Evolutionary conservation across 768 basidiomycete species (phyloP).

Genomic region (Tephrocybe sp.): DNA sequence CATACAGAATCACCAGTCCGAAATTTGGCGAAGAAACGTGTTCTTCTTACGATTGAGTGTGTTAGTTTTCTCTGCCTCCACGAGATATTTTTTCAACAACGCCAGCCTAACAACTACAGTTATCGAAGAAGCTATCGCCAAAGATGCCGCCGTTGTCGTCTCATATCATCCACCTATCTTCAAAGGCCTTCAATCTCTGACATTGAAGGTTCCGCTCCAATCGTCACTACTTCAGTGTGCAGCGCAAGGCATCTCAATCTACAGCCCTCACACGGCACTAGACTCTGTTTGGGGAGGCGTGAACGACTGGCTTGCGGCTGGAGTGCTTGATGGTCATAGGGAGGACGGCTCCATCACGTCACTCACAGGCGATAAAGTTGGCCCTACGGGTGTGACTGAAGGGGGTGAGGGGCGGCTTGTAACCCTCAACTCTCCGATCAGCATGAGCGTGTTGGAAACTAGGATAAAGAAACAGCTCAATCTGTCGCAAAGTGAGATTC

Average conservation of each 20-base stretch:
- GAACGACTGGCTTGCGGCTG: slow-evolving; percentile 84
- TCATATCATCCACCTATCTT: slow-evolving; percentile 89
- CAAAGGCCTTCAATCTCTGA: slow-evolving; percentile 69
- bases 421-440: slow-evolving; percentile 52
- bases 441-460: slow-evolving; percentile 56
- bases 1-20: slow-evolving; percentile 52
- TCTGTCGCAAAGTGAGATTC: slow-evolving; percentile 52
- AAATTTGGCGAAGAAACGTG: slow-evolving; percentile 40
- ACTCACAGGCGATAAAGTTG: slow-evolving; percentile 39
- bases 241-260: slow-evolving; percentile 81
- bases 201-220: slow-evolving; percentile 76
- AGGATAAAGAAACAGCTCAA: slow-evolving; percentile 70
- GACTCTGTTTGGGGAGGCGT: slow-evolving; percentile 84
- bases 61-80: slow-evolving; percentile 12
- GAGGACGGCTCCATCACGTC: slow-evolving; percentile 32
- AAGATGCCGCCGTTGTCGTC: slow-evolving; percentile 64
- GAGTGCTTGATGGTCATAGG: slow-evolving; percentile 34
- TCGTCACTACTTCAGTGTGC: slow-evolving; percentile 75
- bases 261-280: slow-evolving; percentile 84
- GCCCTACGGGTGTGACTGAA: slow-evolving; percentile 33
- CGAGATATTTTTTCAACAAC: background rate
- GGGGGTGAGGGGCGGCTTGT: slow-evolving; percentile 73
- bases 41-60: slow-evolving; percentile 74
- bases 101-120: slow-evolving; percentile 72
- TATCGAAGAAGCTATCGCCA: slow-evolving; percentile 60